These are phyloP conservation scores for Starmerella bacillaris DNA, from an alignment of 805 yeast genomes.

Conservation along the genomic window DNA sequence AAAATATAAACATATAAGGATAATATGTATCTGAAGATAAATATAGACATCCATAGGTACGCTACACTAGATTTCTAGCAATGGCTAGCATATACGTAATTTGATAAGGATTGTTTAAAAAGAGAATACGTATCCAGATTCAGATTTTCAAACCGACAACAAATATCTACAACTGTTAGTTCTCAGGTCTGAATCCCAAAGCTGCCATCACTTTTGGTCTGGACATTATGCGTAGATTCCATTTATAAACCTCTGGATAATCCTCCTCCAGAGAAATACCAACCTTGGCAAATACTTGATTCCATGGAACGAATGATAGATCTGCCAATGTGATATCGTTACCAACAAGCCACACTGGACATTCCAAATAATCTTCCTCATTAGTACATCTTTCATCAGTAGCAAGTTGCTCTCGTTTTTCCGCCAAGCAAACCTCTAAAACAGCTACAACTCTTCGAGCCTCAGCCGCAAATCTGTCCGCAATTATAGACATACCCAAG, in stretches of 20 bases:
- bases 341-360: constrained; percentile 90
- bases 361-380: constrained; percentile 73
- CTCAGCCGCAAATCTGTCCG: constrained; percentile 66
- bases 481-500: constrained; percentile 74
- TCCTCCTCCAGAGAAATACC: constrained; percentile 76
- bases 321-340: constrained; percentile 71
- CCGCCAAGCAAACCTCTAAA: constrained; percentile 86
- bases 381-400: constrained; percentile 32
- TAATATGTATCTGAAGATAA: too few species aligned
- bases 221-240: constrained; percentile 92
- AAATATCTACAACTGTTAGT: too few species aligned
- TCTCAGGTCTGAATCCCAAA: constrained; percentile 23
- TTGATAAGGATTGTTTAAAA: neutral
- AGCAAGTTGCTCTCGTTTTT: constrained; percentile 73
- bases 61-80: too few species aligned
- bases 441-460: constrained; percentile 88
- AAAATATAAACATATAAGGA: too few species aligned
- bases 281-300: constrained; percentile 80
- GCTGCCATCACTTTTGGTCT: constrained; percentile 84
- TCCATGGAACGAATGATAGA: constrained; percentile 89
- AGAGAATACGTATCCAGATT: too few species aligned
- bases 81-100: neutral
- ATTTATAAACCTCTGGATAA: constrained; percentile 86
- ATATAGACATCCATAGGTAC: too few species aligned
- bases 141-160: too few species aligned